Evolutionary conservation across 495 filamentous ascomycete genomes (phyloP).

Genomic region (Daldinia childiae): DNA sequence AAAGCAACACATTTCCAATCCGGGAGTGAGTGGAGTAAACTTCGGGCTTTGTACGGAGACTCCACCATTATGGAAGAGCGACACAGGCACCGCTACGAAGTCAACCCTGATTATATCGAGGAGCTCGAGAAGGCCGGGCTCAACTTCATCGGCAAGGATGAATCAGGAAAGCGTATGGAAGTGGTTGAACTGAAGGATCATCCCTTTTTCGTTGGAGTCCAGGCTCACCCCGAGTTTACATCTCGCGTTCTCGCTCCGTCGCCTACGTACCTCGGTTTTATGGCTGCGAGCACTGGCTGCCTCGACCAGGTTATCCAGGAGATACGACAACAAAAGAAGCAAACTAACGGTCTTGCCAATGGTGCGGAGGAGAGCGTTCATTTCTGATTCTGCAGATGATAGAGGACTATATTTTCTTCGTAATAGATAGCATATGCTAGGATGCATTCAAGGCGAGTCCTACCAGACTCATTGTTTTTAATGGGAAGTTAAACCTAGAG

Average conservation of each 20-base stretch:
- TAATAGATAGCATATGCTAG: not conserved
- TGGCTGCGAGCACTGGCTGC: constrained; percentile 76
- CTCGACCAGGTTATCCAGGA: constrained; percentile 57
- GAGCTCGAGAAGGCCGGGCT: constrained; percentile 66
- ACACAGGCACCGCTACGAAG: constrained; percentile 80
- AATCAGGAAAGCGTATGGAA: constrained; percentile 87
- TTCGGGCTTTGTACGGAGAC: constrained; percentile 79
- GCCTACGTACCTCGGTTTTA: constrained; percentile 84
- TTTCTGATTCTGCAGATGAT: constrained; percentile 14
- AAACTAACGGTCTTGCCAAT: constrained; percentile 14
- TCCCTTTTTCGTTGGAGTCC: constrained; percentile 87
- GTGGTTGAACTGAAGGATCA: constrained; percentile 89
- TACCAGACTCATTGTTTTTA: not conserved
- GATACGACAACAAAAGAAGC: constrained; percentile 22
- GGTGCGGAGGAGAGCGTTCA: constrained; percentile 14
- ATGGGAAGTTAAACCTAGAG: not conserved
- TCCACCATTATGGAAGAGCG: constrained; percentile 66
- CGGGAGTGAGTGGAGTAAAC: constrained; percentile 79
- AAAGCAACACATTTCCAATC: constrained; percentile 78
- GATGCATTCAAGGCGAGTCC: not conserved
- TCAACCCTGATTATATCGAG: constrained; percentile 73
- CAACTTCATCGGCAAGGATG: constrained; percentile 81
- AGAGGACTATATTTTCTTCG: not conserved
- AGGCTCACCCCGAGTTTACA: constrained; percentile 89
- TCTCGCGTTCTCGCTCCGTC: constrained; percentile 76